A percentile compares a stretch with the other conserved stretches of the same genome.
Conservation (phyloP, 2,329 filamentous ascomycete genomes). For the Paracamarosporium sp. region DNA sequence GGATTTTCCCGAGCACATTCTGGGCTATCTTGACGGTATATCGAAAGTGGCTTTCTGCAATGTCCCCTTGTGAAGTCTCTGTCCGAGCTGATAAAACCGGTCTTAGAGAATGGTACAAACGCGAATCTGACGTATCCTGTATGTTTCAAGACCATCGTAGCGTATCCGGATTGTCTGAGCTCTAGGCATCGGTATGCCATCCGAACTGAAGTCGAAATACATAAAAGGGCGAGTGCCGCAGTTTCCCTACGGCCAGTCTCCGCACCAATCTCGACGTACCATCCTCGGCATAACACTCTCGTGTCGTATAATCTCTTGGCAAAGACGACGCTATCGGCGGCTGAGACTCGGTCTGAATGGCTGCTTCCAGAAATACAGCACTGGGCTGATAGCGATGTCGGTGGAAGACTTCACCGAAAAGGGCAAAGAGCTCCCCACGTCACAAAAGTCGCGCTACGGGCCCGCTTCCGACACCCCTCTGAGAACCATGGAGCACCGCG, state of each 20-base stretch:
- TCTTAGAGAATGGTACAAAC: no score
- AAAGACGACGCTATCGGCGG: background rate
- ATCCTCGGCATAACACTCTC: background rate
- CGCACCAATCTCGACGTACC: background rate
- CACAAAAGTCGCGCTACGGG: background rate
- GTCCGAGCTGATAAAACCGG: no score
- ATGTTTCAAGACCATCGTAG: no score
- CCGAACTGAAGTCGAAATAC: background rate
- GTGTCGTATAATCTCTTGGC: background rate
- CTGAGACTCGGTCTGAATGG: background rate
- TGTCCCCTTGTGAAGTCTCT: no score
- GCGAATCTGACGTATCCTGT: no score
- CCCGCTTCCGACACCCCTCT: background rate
- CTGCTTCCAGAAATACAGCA: constrained; percentile 1
- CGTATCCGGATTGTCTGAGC: no score
- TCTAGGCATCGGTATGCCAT: background rate
- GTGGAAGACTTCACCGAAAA: constrained; percentile 14
- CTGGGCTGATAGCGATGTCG: constrained; percentile 4
- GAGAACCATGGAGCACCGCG: background rate
- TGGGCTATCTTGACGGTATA: no score
- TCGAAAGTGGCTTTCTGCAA: no score
- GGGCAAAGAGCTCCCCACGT: constrained; percentile 17
- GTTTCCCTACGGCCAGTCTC: constrained; percentile 1
- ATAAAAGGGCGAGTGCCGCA: constrained; percentile 1
- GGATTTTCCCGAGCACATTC: no score